phyloP scores from a whole-genome alignment of 78 protist genomes.

The Dictyostelium capitatum region DNA sequence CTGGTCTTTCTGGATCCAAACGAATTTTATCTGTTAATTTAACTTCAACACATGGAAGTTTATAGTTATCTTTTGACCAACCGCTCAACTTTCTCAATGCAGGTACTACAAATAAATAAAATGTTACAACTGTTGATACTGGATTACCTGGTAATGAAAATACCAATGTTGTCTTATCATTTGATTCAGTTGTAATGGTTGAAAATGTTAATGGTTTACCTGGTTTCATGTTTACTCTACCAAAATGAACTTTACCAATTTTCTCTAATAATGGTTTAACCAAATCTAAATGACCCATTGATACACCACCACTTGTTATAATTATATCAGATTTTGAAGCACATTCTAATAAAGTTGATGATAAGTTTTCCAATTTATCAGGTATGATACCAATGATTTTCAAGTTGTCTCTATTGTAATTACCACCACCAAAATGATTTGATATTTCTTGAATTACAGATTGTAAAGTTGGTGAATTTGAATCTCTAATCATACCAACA shows the following conservation, averaged over 20 bases:
- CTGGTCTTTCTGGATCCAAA: slow-evolving; percentile 90
- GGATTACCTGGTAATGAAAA: slow-evolving; percentile 93
- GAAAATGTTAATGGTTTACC: slow-evolving; percentile 93
- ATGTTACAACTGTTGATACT: slow-evolving; percentile 79
- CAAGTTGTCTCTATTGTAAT: not conserved
- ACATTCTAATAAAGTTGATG: not conserved
- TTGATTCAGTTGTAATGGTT: not conserved
- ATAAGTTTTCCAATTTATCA: slow-evolving; percentile 42
- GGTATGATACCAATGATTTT: slow-evolving; percentile 19
- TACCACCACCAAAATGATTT: slow-evolving; percentile 49
- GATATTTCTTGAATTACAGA: slow-evolving; percentile 14
- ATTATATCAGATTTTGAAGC: slow-evolving; percentile 57
- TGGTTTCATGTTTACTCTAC: slow-evolving; percentile 92
- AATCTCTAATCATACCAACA: slow-evolving; percentile 45
- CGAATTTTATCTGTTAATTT: slow-evolving; percentile 55
- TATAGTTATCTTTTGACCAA: not conserved
- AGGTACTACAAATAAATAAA: slow-evolving; percentile 84
- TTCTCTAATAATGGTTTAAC: slow-evolving; percentile 75
- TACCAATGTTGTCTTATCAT: slow-evolving; percentile 29
- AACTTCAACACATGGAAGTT: slow-evolving; percentile 52
- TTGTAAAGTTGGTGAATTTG: slow-evolving; percentile 35
- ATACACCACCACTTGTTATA: slow-evolving; percentile 89
- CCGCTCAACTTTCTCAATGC: slow-evolving; percentile 75
- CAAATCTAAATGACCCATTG: slow-evolving; percentile 91
- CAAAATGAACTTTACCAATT: slow-evolving; percentile 83